A percentile compares a stretch with the other conserved stretches of the same genome.
phyloP scores from a whole-genome alignment of 2,329 filamentous ascomycete genomes.

The Penicillium sp. region DNA sequence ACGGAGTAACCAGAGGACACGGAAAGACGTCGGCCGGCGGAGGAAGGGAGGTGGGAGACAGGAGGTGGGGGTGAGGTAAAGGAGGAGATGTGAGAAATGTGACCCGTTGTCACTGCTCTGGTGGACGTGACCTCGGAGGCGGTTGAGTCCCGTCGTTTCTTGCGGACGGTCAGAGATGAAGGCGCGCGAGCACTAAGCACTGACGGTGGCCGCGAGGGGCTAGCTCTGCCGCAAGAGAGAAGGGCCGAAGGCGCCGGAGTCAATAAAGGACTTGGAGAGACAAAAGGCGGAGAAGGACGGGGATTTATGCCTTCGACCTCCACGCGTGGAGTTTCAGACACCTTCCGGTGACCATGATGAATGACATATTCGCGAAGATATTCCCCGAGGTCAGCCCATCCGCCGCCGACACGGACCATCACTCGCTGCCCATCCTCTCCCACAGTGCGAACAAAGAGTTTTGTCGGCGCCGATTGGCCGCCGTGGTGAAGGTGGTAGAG shows the following conservation, averaged over 20 bases:
- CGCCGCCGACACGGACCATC: slow-evolving; percentile 96
- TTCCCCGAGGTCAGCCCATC: slow-evolving; percentile 96
- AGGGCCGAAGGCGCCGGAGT: slow-evolving; percentile 17
- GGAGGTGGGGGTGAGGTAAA: slow-evolving; percentile 28
- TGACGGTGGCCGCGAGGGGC: slow-evolving; percentile 39
- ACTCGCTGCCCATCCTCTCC: slow-evolving; percentile 87
- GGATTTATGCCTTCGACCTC: slow-evolving; percentile 52
- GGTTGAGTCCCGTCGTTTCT: slow-evolving; percentile 37
- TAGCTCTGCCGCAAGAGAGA: slow-evolving; percentile 29
- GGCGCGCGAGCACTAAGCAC: slow-evolving; percentile 36
- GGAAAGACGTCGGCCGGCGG: slow-evolving; percentile 33
- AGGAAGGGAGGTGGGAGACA: slow-evolving; percentile 10
- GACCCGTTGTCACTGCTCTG: slow-evolving; percentile 28
- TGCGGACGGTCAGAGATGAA: slow-evolving; percentile 41
- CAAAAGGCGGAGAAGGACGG: slow-evolving; percentile 30
- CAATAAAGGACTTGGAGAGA: slow-evolving; percentile 27
- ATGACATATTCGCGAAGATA: slow-evolving; percentile 90
- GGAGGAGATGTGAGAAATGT: slow-evolving; percentile 24
- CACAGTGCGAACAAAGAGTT: slow-evolving; percentile 88
- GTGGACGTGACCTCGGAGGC: slow-evolving; percentile 31
- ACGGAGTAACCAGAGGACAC: slow-evolving; percentile 39
- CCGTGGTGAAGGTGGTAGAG: slow-evolving; percentile 86
- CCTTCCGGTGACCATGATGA: slow-evolving; percentile 75
- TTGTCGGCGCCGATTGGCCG: slow-evolving; percentile 82
- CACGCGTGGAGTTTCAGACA: slow-evolving; percentile 52